Evolutionary conservation across 2,329 filamentous ascomycete species (phyloP).

Genomic region (Mycocentrospora acerina): DNA sequence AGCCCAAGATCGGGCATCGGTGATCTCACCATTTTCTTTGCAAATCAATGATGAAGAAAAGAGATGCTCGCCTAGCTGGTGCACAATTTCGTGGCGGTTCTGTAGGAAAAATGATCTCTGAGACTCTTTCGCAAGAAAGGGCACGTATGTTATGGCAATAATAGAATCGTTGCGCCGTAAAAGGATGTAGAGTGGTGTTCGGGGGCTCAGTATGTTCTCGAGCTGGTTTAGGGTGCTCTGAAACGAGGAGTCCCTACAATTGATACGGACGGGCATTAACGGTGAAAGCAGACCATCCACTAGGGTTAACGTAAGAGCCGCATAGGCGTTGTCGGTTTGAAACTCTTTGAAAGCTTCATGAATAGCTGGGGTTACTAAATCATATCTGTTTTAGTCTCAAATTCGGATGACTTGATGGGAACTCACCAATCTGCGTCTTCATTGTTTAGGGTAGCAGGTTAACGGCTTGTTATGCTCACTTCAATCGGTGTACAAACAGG

Average conservation of each 20-base stretch:
- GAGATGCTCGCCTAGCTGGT: conserved; percentile 13
- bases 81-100: conserved; percentile 11
- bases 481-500: too few relatives aligned
- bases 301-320: conserved; percentile 13
- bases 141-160: conserved; percentile 26
- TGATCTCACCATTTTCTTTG: conserved; percentile 30
- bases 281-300: conserved; percentile 1
- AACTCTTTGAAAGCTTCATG: conserved; percentile 13
- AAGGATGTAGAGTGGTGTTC: conserved; percentile 21
- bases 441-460: too few relatives aligned
- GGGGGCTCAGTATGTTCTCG: conserved; percentile 14
- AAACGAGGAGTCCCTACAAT: conserved; percentile 3
- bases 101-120: conserved; percentile 13
- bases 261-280: conserved; percentile 4
- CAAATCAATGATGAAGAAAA: conserved; percentile 25
- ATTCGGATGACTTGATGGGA: too few relatives aligned
- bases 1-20: conserved; percentile 26
- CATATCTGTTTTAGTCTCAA: too few relatives aligned
- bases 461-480: too few relatives aligned
- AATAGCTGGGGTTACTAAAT: background rate
- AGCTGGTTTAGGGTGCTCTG: conserved; percentile 19
- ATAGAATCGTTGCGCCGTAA: conserved; percentile 15
- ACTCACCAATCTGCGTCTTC: too few relatives aligned
- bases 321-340: conserved; percentile 2
- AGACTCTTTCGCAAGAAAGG: conserved; percentile 15